Evolutionary conservation across 2,329 filamentous ascomycete genomes (phyloP).

Genomic region (Exophiala calicioides): DNA sequence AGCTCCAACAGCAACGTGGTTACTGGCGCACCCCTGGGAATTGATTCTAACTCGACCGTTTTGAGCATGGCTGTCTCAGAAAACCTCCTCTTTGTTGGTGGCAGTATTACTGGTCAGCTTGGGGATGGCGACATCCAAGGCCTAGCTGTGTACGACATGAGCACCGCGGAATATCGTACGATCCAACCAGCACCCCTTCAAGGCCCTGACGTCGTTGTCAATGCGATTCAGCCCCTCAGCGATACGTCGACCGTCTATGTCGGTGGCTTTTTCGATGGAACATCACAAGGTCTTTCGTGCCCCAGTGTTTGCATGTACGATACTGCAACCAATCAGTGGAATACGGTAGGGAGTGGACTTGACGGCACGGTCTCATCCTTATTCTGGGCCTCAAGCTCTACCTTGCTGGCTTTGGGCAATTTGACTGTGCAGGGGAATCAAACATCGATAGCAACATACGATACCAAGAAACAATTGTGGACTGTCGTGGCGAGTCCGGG

Average conservation of each 20-base stretch:
- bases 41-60: constrained; percentile 74
- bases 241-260: constrained; percentile 76
- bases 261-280: constrained; percentile 73
- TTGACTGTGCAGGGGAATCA: constrained; percentile 66
- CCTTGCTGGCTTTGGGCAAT: constrained; percentile 75
- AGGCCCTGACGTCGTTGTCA: constrained; percentile 71
- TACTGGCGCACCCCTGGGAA: constrained; percentile 66
- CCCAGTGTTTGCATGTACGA: constrained; percentile 79
- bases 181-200: constrained; percentile 74
- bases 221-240: constrained; percentile 72
- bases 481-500: constrained; percentile 58
- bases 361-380: constrained; percentile 70
- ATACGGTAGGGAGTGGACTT: constrained; percentile 71
- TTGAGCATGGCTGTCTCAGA: constrained; percentile 67
- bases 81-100: constrained; percentile 77
- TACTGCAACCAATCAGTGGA: constrained; percentile 72
- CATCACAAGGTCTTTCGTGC: constrained; percentile 80
- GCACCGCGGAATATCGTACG: constrained; percentile 59
- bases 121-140: constrained; percentile 66
- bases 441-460: constrained; percentile 71
- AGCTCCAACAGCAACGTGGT: constrained; percentile 67
- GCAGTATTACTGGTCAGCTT: constrained; percentile 71
- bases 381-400: constrained; percentile 72
- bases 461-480: constrained; percentile 69
- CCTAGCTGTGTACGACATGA: constrained; percentile 77